Base-by-base conservation (phyloP, 2,329 filamentous ascomycete species). In the Alternaria arborescens region DNA sequence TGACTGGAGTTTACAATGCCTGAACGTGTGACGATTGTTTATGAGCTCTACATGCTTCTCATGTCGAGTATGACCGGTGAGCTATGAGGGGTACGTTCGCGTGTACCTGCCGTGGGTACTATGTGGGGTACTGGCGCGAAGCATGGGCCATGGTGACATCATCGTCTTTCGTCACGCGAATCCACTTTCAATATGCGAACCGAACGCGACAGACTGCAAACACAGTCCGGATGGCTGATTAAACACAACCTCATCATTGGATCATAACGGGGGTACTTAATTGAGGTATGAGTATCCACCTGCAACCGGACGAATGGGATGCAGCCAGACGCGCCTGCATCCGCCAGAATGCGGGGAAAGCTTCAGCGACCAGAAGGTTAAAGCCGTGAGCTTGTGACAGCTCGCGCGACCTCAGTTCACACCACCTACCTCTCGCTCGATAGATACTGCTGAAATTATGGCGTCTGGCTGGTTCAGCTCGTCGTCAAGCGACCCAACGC, bases 381-480 rank as follows among this genome's bases (percentile, higher is more conserved):
- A 63, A 65, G 58, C 51, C 22, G 41, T 30, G 12, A 42, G 51
- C 36, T 34, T 18, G 26, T 24, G 47, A 54, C 53, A n/a, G 55
- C 24, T 51, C 20, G 56, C 54, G 43, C 48, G 22, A 55, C 42
- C 52, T 24, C 41, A 30, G 16, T 50, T 38, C 12, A 44, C 56
- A 50, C 34, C 36, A 20, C 41, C 20, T 24, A 20, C 41, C 20
- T 24, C 48, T 52, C 61, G 22, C 50, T 51, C 30, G 36, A 50
- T n/a, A 32, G 41, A 20, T 20, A 32, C 52, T 14, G 28, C 46
- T 57, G 32, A 28, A 54, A 68, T 18, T 22, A 75, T 74, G 72
- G 63, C 70, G 57, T 68, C 70, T 50, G 64, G 70, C 50, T 76
- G 73, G 73, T 73, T 76, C 60, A 63, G 58, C 61, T 66, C 67